Base-by-base conservation (phyloP, 768 basidiomycete genomes). In the Leucogyrophana mollusca region DNA sequence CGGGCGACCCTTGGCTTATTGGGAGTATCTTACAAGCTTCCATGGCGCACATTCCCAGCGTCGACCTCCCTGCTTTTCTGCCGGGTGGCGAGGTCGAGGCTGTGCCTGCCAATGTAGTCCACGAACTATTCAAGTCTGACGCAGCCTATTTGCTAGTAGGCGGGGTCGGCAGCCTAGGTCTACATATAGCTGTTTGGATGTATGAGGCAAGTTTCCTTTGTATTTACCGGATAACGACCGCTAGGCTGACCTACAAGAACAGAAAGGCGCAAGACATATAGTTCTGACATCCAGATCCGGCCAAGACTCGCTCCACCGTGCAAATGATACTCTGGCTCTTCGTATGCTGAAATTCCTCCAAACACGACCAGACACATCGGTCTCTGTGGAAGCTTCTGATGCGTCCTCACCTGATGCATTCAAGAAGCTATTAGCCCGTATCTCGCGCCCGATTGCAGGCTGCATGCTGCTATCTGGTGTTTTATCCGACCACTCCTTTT, bases 121-220 rank as follows among this genome's bases (percentile, higher is more conserved):
- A 16, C 35, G n/a, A 33, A 21, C 34, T 64, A 21, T 64, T 71
- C 47, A 51, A 59, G 33, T 37, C 57, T 2, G 37, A 56, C 8
- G 68, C 69, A 49, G 48, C 59, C 11, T 73, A 74, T 44, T 21
- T 73, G 3, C 56, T 73, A 3, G 36, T 73, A 8, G 72, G 71
- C 14, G 72, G 71, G 9, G 62, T 73, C 25, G 69, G 72, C 2
- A 60, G 61, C 9, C 48, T 74, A 11, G 73, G 73, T 2, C 37
- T 64, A 13, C 64, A 69, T 17, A 49, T 71, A 17, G 71, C 73
- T 9, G 38, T 67, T n/a, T 73, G 67, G 64, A 67, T 75, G 68
- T 73, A 73, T 49, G 44, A 66, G 56, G 73, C 72, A 43, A 6
- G 62, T 54, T 3, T n/a, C n/a, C n/a, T n/a, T 9, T 38, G 27